These are phyloP conservation scores for Cavenderia fasciculata DNA, from an alignment of 78 protist genomes.

Conservation along the genomic window DNA sequence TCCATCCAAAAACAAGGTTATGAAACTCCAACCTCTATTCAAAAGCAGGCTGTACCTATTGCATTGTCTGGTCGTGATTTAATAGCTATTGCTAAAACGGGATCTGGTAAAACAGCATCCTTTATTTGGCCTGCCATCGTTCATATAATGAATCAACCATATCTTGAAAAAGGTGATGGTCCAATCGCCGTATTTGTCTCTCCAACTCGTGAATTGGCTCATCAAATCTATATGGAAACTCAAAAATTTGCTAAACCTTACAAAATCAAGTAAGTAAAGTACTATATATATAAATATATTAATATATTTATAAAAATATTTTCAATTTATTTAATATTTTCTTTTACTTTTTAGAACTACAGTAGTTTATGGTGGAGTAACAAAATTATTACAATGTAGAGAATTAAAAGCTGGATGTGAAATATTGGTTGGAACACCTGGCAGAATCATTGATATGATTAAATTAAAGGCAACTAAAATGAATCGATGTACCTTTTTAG, in stretches of 20 bases:
- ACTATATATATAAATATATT: neutral
- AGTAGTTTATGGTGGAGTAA: slow-evolving; percentile 86
- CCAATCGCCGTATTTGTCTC: slow-evolving; percentile 89
- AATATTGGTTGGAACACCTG: slow-evolving; percentile 78
- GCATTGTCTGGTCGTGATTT: slow-evolving; percentile 89
- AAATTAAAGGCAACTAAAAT: slow-evolving; percentile 91
- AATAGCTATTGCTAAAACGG: slow-evolving; percentile 90
- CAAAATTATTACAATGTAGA: slow-evolving; percentile 80
- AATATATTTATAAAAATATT: neutral
- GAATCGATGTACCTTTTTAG: slow-evolving; percentile 86
- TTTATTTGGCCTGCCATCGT: slow-evolving; percentile 82
- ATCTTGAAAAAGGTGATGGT: slow-evolving; percentile 77
- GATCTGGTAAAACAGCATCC: slow-evolving; percentile 82
- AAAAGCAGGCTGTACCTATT: slow-evolving; percentile 86
- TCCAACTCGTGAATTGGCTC: slow-evolving; percentile 92
- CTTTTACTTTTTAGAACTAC: slow-evolving; percentile 18
- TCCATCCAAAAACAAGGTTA: slow-evolving; percentile 45
- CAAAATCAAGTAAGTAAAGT: slow-evolving; percentile 19
- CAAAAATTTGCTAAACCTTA: slow-evolving; percentile 32
- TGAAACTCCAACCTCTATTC: slow-evolving; percentile 89
- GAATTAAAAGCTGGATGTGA: slow-evolving; percentile 81
- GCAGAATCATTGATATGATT: slow-evolving; percentile 96
- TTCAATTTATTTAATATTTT: neutral
- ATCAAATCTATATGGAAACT: slow-evolving; percentile 80
- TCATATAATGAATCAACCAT: slow-evolving; percentile 79